Base-by-base conservation (phyloP, 176 grass and related monocot genomes). In the Avena sativa region DNA sequence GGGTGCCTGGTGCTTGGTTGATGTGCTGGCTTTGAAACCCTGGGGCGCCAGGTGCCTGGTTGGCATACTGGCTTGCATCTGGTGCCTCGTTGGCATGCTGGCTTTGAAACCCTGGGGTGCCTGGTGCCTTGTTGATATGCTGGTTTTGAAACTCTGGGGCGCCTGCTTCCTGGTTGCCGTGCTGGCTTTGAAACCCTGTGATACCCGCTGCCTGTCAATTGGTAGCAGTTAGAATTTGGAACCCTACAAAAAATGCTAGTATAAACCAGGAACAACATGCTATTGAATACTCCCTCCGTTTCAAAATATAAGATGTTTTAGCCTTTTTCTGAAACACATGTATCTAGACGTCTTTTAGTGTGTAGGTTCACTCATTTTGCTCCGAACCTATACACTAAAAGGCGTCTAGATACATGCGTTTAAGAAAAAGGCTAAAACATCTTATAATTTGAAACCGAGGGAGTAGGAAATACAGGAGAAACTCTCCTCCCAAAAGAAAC, bases 221-320 rank as follows among this genome's bases (percentile, higher is more conserved):
- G 49, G n/a, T 21, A 87, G 84, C n/a, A 78, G 40, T 86, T 77
- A 85, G 61, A 78, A 88, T 76, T 62, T 53, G 32, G 46, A 70
- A 2, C 34, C 3, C 67, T 58, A 76, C 86, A 38, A 34, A 32
- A 66, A 67, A 44, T 79, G 32, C 72, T 44, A 66, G 5, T 73
- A 44, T 49, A 82, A 82, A 68, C 21, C 13, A 70, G 40, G 26
- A 73, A 55, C 4, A 64, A 46, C 69, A 89, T 58, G 57, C 2
- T 25, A 86, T 23, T 80, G 36, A 32, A 82, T 69, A 86, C 12
- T 43, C 40, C 40, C 40, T 43, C 40, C 40, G 5, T 43, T 43
- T 43, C 0, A 43, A 43, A 43, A 43, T 43, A 43, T 43, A 43
- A 43, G 40, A 43, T 43, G 40, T 43, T 43, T 43, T 43, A 43